phyloP scores from a whole-genome alignment of 108 stramenopile species.

The Cyclostephanos tholiformis region DNA sequence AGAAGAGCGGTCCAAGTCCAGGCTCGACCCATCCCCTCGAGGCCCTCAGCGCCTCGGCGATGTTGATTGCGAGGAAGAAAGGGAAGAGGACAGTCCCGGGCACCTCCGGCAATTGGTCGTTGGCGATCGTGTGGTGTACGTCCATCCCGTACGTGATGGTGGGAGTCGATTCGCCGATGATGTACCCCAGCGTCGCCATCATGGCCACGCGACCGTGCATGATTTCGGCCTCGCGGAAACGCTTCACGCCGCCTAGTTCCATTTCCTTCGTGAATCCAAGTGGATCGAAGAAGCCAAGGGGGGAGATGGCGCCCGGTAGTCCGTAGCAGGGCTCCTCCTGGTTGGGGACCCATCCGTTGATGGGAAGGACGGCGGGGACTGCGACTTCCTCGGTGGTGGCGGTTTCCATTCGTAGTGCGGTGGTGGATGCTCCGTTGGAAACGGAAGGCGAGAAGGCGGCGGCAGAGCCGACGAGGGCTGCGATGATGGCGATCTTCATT shows the following conservation, averaged over 20 bases:
- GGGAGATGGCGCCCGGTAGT: constrained; percentile 39
- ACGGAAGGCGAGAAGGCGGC: constrained; percentile 30
- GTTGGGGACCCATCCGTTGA: constrained; percentile 44
- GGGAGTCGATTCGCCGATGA: constrained; percentile 50
- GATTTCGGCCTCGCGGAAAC: constrained; percentile 66
- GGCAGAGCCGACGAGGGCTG: constrained; percentile 30
- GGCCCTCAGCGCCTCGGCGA: constrained; percentile 45
- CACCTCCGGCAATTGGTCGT: constrained; percentile 58
- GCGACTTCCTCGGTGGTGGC: constrained; percentile 4
- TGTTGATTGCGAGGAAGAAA: constrained; percentile 45
- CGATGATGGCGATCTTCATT: constrained; percentile 35
- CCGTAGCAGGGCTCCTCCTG: constrained; percentile 27
- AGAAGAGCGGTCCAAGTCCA: constrained; percentile 34
- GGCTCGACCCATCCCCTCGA: constrained; percentile 43
- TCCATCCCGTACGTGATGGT: constrained; percentile 47
- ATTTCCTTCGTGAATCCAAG: constrained; percentile 51
- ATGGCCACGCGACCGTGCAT: constrained; percentile 62
- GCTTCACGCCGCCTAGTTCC: constrained; percentile 47
- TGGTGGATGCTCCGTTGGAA: constrained; percentile 6
- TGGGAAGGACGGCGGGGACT: background rate
- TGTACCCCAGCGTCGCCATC: constrained; percentile 51
- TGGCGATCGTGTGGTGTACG: constrained; percentile 54
- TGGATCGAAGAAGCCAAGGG: constrained; percentile 51
- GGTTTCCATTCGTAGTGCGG: constrained; percentile 24
- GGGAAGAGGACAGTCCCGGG: constrained; percentile 34